Evolutionary conservation across 352 stramenopile genomes (phyloP), one percentile per base, ranked within the genome.

Genomic region (Chrysophaeum taylorii): DNA sequence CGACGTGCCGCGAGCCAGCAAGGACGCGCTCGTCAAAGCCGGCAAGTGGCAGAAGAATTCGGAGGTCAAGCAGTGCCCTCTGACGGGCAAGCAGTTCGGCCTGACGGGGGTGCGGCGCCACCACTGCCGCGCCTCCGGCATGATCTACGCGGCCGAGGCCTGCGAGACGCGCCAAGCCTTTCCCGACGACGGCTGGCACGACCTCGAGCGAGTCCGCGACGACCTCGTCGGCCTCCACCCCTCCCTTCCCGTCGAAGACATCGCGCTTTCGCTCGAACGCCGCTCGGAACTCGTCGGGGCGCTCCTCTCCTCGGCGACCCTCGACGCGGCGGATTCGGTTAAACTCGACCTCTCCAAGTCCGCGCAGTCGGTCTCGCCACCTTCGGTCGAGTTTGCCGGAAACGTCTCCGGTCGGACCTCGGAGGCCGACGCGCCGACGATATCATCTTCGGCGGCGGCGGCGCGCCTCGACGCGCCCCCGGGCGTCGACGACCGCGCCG

Each of bases 81-180:
- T 79, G 14, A 92, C 87, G 31, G 84, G 86, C 29, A 88, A 86
- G 68, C 92, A 92, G 68, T 94, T 94, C 75, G 83, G 83, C 1
- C 70, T 94, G 18, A 93, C 93, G 38, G 52, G 52, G 7, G 89
- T 88, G 63, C 84, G 87, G 1, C 84, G 87, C 16, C 87, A 94
- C 69, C 87, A 94, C 67, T 94, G 87, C 48, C 83, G 87, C 0
- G 88, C 89, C 71, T 89, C 83, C 36, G 87, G 87, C 18, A 90
- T 88, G 67, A 87, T 92, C 33, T 93, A 91, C 74, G 87, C 84
- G 73, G 86, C 84, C 54, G 86, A 92, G 39, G 79, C 90, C 33
- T 89, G 82, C 73, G 48, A 71, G 52, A 7, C 1, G 36, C 25
- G 23, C 33, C 48, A 38, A 50, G 12, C 35, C 48, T 25, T 73